Conservation (phyloP, 2,329 filamentous ascomycete genomes). For the Xylogone sp. region DNA sequence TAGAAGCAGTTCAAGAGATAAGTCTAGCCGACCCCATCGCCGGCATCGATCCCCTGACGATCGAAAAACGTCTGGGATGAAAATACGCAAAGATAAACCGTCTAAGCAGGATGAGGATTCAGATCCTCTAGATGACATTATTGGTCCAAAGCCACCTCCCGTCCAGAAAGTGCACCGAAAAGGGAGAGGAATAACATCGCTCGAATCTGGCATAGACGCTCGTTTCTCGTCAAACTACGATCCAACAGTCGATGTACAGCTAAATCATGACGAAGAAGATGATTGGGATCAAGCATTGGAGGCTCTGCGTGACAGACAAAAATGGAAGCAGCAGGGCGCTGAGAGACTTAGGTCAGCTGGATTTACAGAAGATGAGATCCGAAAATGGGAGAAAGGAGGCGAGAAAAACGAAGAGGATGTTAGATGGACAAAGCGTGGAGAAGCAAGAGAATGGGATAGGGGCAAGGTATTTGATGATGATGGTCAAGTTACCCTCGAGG, state of each 20-base stretch:
- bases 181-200: conserved; percentile 64
- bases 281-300: conserved; percentile 82
- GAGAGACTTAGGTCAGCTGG: conserved; percentile 73
- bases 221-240: conserved; percentile 70
- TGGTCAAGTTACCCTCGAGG: conserved; percentile 38
- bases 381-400: conserved; percentile 63
- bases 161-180: conserved; percentile 45
- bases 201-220: conserved; percentile 67
- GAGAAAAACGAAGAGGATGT: conserved; percentile 63
- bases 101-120: conserved; percentile 42
- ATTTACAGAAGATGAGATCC: conserved; percentile 71
- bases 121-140: conserved; percentile 70
- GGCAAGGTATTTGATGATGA: conserved; percentile 57
- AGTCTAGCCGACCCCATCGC: conserved; percentile 7
- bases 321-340: conserved; percentile 71
- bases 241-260: conserved; percentile 51
- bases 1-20: conserved; percentile 1
- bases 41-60: conserved; percentile 9
- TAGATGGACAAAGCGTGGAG: conserved; percentile 56
- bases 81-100: conserved; percentile 4
- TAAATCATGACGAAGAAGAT: conserved; percentile 48
- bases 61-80: conserved; percentile 2
- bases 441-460: conserved; percentile 59
- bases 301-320: conserved; percentile 72
- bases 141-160: conserved; percentile 66